These are phyloP conservation scores for Purpureocillium lavendulum DNA, from an alignment of 2,329 filamentous ascomycete genomes.

Conservation along the genomic window DNA sequence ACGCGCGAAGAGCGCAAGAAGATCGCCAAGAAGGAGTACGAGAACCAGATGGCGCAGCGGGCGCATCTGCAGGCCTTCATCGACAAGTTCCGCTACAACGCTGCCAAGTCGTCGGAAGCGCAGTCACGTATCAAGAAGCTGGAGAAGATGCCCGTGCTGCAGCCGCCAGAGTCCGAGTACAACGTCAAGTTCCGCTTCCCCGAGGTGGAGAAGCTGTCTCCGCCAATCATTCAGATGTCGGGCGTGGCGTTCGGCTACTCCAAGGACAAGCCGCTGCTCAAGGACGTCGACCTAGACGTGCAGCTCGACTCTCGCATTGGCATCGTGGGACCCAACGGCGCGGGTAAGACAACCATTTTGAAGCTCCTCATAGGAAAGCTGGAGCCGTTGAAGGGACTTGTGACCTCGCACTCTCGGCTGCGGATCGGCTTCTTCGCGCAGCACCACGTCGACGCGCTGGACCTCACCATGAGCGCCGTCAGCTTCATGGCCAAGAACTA, in stretches of 20 bases:
- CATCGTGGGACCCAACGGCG: constrained; percentile 98
- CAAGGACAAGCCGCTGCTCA: constrained; percentile 69
- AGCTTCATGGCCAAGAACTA: constrained; percentile 94
- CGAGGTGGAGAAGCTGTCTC: constrained; percentile 93
- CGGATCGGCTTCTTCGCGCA: constrained; percentile 96
- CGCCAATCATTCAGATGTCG: constrained; percentile 96
- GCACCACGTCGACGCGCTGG: constrained; percentile 94
- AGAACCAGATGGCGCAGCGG: constrained; percentile 92
- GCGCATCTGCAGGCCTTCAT: constrained; percentile 96
- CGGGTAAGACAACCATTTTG: constrained; percentile 96
- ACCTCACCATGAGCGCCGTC: constrained; percentile 81
- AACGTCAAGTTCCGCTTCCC: constrained; percentile 96
- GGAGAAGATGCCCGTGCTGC: constrained; percentile 89
- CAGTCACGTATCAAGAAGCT: constrained; percentile 99
- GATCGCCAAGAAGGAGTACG: constrained; percentile 93
- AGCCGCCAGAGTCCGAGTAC: constrained; percentile 88
- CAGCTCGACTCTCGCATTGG: constrained; percentile 97
- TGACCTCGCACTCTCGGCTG: constrained; percentile 80
- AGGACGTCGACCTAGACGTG: constrained; percentile 87
- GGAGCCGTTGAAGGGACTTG: constrained; percentile 65
- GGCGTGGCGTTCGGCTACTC: constrained; percentile 86
- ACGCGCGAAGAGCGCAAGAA: constrained; percentile 96
- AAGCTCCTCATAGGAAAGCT: constrained; percentile 93
- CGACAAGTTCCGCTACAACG: constrained; percentile 99
- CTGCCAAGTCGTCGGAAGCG: constrained; percentile 95